phyloP scores from a whole-genome alignment of 352 stramenopile species.

The Thalassiosira gravida region DNA sequence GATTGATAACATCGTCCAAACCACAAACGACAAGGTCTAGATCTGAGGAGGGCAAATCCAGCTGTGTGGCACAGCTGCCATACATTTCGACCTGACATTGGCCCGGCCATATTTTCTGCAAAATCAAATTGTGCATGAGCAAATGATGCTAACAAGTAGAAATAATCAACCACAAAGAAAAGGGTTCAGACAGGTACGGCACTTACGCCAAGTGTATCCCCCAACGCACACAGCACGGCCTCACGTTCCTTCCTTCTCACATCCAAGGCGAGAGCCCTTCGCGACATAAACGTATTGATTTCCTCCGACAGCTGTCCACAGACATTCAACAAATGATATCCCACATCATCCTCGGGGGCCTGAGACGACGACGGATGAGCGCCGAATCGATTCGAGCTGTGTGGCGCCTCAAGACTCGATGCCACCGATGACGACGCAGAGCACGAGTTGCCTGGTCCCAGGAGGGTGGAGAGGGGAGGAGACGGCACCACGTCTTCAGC shows the following conservation, averaged over 20 bases:
- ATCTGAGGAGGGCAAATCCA: conserved; percentile 95
- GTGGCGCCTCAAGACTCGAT: conserved; percentile 80
- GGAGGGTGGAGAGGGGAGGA: conserved; percentile 66
- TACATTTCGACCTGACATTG: conserved; percentile 87
- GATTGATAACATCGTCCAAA: conserved; percentile 56
- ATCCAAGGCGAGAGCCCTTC: conserved; percentile 64
- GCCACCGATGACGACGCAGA: conserved; percentile 77
- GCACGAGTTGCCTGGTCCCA: conserved; percentile 71
- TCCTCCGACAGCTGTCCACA: conserved; percentile 74
- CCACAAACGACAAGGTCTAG: conserved; percentile 95
- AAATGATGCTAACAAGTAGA: too few relatives aligned
- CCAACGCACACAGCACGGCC: conserved; percentile 66
- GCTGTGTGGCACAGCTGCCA: conserved; percentile 93
- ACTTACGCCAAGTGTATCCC: conserved; percentile 67
- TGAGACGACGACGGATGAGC: conserved; percentile 36
- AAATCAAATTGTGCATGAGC: too few relatives aligned
- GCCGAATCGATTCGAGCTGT: conserved; percentile 55
- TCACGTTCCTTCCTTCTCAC: conserved; percentile 65
- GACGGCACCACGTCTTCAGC: conserved; percentile 36
- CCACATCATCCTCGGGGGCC: conserved; percentile 73
- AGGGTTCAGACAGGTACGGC: too few relatives aligned
- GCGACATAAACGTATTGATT: conserved; percentile 79
- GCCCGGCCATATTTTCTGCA: conserved; percentile 70
- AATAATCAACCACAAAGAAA: too few relatives aligned
- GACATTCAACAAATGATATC: conserved; percentile 80